Evolutionary conservation across 192 early-diverging fungal genomes (phyloP), one percentile per base, ranked within the genome.

Genomic region (Linderina pennispora): DNA sequence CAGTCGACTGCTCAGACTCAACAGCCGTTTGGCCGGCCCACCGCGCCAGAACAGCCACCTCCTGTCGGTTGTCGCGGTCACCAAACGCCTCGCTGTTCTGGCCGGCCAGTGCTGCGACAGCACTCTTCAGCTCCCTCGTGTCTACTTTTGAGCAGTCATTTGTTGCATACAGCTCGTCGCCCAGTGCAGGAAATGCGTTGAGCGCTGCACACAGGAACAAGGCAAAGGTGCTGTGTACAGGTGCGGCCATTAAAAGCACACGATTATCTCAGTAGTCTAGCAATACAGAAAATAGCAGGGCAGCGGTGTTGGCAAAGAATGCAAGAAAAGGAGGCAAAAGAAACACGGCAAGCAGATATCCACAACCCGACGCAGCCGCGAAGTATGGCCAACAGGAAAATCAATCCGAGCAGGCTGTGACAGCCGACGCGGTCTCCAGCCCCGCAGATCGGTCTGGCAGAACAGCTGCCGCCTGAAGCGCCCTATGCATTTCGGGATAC

Each of bases 11-110:
- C 23, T 6, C 11, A 21, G 20, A 9, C 36, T 26, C 24, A 18
- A 15, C n/a, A 2, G 2, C n/a, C 28, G 31, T 5, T 37, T 46
- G 45, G 11, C 15, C 19, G 6, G 57, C 39, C 65, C 65, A 69
- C 17, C 28, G 9, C 1, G 43, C 41, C 11, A 69, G 37, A 5
- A 53, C 25, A 1, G 20, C 15, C 0, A 69, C 50, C 18, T 70
- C 66, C 9, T 33, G 23, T 4, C 39, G 42, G 45, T 62, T 62
- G 59, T 70, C 66, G 39, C 40, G 57, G 22, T 70, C 66, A 44
- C 66, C 66, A 47, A 70, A 70, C 45, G 55, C 26, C n/a, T 62
- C 59, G 43, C 66, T 59, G 0, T 59, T 55, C 15, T 62, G 66
- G 14, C 9, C n/a, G 18, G 28, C 39, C 2, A 70, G 36, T 15